These are phyloP conservation scores for Chrysanthemum lavandulifolium DNA, from an alignment of 129 eudicot species.

Conservation along the genomic window DNA sequence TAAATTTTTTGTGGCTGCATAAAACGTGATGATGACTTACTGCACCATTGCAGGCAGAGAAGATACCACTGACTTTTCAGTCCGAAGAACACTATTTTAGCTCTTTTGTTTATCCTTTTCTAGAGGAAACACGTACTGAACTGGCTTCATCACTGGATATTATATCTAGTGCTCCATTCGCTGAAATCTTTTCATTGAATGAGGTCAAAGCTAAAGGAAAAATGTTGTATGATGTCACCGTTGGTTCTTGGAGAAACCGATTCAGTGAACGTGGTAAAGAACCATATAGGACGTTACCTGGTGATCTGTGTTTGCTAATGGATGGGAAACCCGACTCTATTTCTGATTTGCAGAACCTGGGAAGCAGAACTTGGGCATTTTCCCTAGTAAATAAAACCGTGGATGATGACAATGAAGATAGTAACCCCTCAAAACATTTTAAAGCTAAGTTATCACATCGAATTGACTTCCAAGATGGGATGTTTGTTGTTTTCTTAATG, in stretches of 20 bases:
- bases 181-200: conserved; percentile 24
- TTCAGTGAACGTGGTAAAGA: conserved; percentile 41
- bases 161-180: conserved; percentile 47
- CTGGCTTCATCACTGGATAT: conserved; percentile 43
- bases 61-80: conserved; percentile 41
- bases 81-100: conserved; percentile 44
- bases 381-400: conserved; percentile 30
- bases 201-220: conserved; percentile 13
- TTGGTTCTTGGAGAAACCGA: conserved; percentile 56
- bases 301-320: conserved; percentile 43
- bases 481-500: conserved; percentile 44
- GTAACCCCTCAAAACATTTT: conserved; percentile 18
- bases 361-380: conserved; percentile 31
- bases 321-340: conserved; percentile 33
- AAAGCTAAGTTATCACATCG: conserved; percentile 27
- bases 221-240: conserved; percentile 30
- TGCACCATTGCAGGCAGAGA: conserved; percentile 36
- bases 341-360: conserved; percentile 33
- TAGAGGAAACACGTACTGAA: conserved; percentile 61
- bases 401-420: conserved; percentile 28
- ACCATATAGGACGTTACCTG: conserved; percentile 61
- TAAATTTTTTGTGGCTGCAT: background rate
- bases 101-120: conserved; percentile 43
- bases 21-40: background rate
- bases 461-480: conserved; percentile 29